Conservation (phyloP, 2,329 filamentous ascomycete species). For the Coleophoma crateriformis region DNA sequence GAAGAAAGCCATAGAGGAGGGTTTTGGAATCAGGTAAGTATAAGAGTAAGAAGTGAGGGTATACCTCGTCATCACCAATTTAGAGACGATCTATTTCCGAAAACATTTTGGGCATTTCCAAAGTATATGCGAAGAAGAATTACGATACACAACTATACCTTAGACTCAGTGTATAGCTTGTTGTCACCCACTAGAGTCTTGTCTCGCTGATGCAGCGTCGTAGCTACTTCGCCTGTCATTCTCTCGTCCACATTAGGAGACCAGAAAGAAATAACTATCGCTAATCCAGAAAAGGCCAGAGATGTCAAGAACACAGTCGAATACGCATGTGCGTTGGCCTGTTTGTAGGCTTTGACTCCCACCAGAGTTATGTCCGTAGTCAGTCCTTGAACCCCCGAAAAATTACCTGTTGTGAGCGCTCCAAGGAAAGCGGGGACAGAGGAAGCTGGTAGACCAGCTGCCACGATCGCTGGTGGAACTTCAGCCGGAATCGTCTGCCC, state of each 20-base stretch:
- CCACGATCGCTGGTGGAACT: slow-evolving; percentile 27
- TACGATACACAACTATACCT: too few species aligned
- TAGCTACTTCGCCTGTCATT: slow-evolving; percentile 26
- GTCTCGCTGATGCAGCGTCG: slow-evolving; percentile 24
- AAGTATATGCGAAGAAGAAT: too few species aligned
- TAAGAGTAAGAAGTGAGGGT: too few species aligned
- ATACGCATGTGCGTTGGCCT: slow-evolving; percentile 29
- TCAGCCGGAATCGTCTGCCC: slow-evolving; percentile 22
- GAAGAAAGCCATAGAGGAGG: too few species aligned
- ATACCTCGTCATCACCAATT: too few species aligned
- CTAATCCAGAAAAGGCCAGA: slow-evolving; percentile 28
- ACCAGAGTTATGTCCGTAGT: slow-evolving; percentile 23
- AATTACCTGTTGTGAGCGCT: slow-evolving; percentile 23
- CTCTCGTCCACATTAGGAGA: slow-evolving; percentile 27
- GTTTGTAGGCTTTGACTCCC: slow-evolving; percentile 26
- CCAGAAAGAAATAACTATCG: slow-evolving; percentile 23
- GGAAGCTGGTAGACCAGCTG: slow-evolving; percentile 29
- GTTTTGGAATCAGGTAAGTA: too few species aligned
- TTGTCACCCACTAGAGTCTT: slow-evolving; percentile 2
- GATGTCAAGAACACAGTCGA: slow-evolving; percentile 29
- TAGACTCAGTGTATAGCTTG: too few species aligned
- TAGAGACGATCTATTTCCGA: too few species aligned
- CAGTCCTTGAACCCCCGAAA: slow-evolving; percentile 24
- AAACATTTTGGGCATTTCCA: too few species aligned
- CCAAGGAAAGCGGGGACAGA: slow-evolving; percentile 29